Evolutionary conservation across 176 grass and related monocot genomes (phyloP), one percentile per base, ranked within the genome.

Genomic region (Cenchrus purpureus): DNA sequence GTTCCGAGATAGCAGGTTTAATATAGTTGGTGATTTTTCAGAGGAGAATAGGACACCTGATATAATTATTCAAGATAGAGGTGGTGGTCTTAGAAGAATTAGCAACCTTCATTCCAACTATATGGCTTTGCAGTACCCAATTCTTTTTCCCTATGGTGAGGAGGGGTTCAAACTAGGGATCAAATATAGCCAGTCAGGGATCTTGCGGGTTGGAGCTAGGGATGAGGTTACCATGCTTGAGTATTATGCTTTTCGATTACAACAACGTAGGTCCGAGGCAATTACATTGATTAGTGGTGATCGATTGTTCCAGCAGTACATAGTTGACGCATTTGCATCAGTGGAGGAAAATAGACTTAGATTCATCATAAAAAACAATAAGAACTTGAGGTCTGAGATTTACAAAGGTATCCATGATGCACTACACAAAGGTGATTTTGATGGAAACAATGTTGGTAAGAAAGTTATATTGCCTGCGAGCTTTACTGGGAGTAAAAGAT

Each of bases 51-150:
- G 37, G 29, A 55, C 3, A 0, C 72, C 13, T 11, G 72, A 75
- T 19, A 10, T 56, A 17, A 75, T 75, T 19, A 34, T 75, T 37
- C 50, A 75, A 0, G 70, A 53, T 17, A 75, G 72, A 56, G 72
- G 50, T 6, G 72, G 72, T 37, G 72, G 51, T 3, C 51, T 75
- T 17, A 53, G 29, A 37, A 55, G 72, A 19, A 75, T 55, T 37
- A 75, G 72, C 32, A 75, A 75, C 51, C 51, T 75, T 6, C 72
- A 75, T 75, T 29, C 72, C 0, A 75, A 75, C 19, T 75, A 75
- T 5, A 75, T 73, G 48, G 71, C 71, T 15, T 16, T 73, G 48
- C 46, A 52, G 13, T 74, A 74, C n/a, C 71, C 49, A 0, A 0
- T 53, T 53, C 48, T 53, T 74, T 74, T 74, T 29, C 71, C 25